Conservation (phyloP, 1,139 yeast genomes). For the Magnusiomyces suaveolens region DNA sequence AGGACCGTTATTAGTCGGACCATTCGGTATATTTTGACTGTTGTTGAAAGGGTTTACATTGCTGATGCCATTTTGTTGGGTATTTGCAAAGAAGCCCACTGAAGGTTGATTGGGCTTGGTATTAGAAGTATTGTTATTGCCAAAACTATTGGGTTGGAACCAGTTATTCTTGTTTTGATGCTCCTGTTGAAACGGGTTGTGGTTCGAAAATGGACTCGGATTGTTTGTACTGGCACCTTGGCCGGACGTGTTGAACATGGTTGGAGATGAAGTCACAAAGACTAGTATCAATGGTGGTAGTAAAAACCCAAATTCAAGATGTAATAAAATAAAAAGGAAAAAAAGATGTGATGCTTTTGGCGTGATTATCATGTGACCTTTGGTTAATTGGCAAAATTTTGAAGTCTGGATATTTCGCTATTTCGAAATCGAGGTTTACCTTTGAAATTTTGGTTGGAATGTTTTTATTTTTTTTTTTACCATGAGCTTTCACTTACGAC, state of each 20-base stretch:
- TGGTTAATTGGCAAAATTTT: neutral
- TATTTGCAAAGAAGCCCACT: neutral
- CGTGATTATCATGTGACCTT: neutral
- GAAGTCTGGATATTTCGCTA: neutral
- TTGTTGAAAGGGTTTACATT: neutral
- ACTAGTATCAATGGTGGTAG: neutral
- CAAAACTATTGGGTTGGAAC: neutral
- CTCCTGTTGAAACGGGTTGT: neutral
- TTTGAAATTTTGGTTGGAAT: no score
- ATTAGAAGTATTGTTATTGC: neutral
- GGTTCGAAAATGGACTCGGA: neutral
- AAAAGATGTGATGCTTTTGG: neutral
- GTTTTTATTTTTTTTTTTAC: no score
- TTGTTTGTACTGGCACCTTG: neutral
- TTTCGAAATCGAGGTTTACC: neutral
- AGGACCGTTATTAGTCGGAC: neutral
- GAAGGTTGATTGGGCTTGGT: neutral
- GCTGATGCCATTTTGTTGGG: neutral
- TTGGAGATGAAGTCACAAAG: neutral
- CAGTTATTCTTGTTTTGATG: neutral
- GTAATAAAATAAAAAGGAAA: neutral
- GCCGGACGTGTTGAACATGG: neutral
- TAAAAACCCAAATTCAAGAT: neutral
- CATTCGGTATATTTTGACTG: neutral
- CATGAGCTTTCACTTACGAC: no score